Evolutionary conservation across 257 asterid genomes (phyloP).

Genomic region (Solanum rostratum): DNA sequence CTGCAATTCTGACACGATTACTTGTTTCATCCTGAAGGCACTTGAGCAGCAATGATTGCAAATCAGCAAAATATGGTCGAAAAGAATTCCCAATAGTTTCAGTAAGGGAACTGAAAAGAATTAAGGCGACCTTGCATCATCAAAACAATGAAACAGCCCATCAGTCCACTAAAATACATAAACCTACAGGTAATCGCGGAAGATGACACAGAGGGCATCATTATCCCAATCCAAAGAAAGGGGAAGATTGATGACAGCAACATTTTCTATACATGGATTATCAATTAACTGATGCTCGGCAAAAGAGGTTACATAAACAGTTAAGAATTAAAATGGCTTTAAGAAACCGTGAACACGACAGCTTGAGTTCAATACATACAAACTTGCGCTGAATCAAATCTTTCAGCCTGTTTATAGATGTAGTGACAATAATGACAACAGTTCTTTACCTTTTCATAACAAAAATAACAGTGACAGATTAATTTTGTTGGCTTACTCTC

Average conservation of each 20-base stretch:
- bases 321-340: neutral
- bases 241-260: neutral
- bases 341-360: constrained; percentile 13
- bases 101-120: constrained; percentile 98
- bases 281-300: neutral
- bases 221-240: neutral
- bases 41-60: constrained; percentile 81
- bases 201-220: neutral
- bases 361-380: neutral
- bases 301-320: neutral
- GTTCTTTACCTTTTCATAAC: neutral
- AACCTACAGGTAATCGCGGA: neutral
- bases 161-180: constrained; percentile 4
- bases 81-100: constrained; percentile 93
- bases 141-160: constrained; percentile 9
- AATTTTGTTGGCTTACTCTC: neutral
- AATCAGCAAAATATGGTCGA: constrained; percentile 72
- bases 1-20: constrained; percentile 90
- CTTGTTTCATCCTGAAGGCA: constrained; percentile 97
- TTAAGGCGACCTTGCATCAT: constrained; percentile 76
- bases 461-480: neutral
- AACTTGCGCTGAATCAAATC: neutral
- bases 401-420: neutral
- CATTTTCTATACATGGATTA: neutral
- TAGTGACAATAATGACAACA: neutral